phyloP scores from a whole-genome alignment of 2,329 filamentous ascomycete species.

The Aspergillus ruber region DNA sequence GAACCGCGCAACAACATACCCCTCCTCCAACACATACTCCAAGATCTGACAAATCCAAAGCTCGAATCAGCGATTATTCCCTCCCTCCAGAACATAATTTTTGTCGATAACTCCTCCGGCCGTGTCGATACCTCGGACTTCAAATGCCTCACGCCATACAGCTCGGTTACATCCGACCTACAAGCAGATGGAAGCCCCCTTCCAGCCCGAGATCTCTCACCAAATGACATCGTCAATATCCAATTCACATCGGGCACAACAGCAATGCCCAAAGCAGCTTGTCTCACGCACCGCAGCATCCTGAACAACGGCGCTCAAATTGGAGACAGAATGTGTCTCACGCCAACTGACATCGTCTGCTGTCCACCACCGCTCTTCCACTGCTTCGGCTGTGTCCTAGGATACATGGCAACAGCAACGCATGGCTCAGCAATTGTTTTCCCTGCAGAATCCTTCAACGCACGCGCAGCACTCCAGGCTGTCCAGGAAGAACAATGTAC shows the following conservation, averaged over 20 bases:
- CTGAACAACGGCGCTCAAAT: slow-evolving; percentile 88
- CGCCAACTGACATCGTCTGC: slow-evolving; percentile 61
- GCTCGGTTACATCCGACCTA: slow-evolving; percentile 40
- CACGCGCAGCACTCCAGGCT: slow-evolving; percentile 60
- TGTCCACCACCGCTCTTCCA: slow-evolving; percentile 54
- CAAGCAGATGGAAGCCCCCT: slow-evolving; percentile 37
- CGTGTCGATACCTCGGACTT: slow-evolving; percentile 43
- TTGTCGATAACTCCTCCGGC: slow-evolving; percentile 69
- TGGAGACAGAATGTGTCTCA: slow-evolving; percentile 76
- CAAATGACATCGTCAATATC: slow-evolving; percentile 78
- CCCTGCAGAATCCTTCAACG: slow-evolving; percentile 80
- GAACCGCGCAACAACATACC: slow-evolving; percentile 54
- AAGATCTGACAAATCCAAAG: slow-evolving; percentile 38
- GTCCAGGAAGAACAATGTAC: slow-evolving; percentile 59
- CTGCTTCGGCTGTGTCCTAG: slow-evolving; percentile 86
- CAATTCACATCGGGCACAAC: slow-evolving; percentile 98
- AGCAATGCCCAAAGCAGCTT: slow-evolving; percentile 81
- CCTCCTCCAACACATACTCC: slow-evolving; percentile 50
- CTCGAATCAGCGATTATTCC: slow-evolving; percentile 57
- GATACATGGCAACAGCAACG: slow-evolving; percentile 93
- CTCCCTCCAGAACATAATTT: slow-evolving; percentile 61
- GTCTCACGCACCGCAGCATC: slow-evolving; percentile 76
- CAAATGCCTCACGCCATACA: slow-evolving; percentile 42
- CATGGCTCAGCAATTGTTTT: slow-evolving; percentile 75
- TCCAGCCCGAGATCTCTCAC: slow-evolving; percentile 43